phyloP scores from a whole-genome alignment of 108 stramenopile species.

The Cyclotella cryptica region DNA sequence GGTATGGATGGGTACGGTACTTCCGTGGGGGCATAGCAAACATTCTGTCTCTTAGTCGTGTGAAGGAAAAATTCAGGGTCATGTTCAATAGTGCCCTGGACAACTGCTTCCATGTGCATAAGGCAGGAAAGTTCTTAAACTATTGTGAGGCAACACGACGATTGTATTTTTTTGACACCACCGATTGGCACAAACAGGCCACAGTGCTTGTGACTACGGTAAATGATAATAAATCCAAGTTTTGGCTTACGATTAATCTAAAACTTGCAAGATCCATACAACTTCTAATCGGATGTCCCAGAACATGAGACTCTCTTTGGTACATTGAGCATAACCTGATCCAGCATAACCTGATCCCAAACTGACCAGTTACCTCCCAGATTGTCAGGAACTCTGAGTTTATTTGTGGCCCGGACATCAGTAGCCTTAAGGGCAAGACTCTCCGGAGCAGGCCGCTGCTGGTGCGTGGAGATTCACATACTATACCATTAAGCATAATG shows the following conservation, averaged over 20 bases:
- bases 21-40: conserved; percentile 50
- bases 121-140: background rate
- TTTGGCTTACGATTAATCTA: background rate
- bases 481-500: too few species aligned
- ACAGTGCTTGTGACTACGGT: background rate
- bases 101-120: too few species aligned
- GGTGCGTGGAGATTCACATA: too few species aligned
- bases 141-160: background rate
- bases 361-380: conserved; percentile 32
- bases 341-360: conserved; percentile 18
- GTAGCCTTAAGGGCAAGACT: background rate
- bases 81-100: too few species aligned
- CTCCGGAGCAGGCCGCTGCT: too few species aligned
- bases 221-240: background rate
- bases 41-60: conserved; percentile 40
- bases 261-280: background rate
- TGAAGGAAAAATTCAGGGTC: conserved; percentile 6
- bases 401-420: background rate
- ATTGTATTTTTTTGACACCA: background rate
- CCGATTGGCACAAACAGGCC: background rate
- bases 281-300: background rate
- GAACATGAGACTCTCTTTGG: background rate
- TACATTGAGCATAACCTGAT: background rate
- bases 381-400: background rate
- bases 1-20: conserved; percentile 58